These are phyloP conservation scores for Brassica hybrid DNA, from an alignment of 441 rosid species.

Conservation along the genomic window DNA sequence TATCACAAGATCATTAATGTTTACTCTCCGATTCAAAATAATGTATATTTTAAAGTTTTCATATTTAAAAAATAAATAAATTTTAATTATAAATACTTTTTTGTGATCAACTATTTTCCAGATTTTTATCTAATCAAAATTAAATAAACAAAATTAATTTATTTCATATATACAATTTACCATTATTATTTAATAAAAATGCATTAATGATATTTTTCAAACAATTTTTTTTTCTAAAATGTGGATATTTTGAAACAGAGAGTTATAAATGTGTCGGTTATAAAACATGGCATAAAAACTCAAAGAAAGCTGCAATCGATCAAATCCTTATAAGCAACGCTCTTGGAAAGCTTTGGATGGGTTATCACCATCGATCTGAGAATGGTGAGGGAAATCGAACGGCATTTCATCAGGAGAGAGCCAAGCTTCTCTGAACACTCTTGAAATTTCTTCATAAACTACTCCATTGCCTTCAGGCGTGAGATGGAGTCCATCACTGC, in stretches of 20 bases:
- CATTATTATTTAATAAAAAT: no score
- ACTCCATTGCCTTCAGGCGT: conserved; percentile 80
- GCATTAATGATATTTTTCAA: not conserved
- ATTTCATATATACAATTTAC: not conserved
- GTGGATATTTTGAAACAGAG: not conserved
- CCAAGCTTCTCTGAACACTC: conserved; percentile 68
- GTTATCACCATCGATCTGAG: conserved; percentile 62
- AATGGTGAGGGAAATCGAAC: conserved; percentile 79
- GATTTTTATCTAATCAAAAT: not conserved
- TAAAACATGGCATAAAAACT: not conserved
- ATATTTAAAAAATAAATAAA: no score
- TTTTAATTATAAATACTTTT: no score
- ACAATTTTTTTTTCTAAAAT: not conserved
- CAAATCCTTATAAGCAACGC: conserved; percentile 47
- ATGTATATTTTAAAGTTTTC: not conserved
- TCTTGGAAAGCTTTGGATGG: conserved; percentile 74
- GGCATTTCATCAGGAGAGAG: conserved; percentile 80
- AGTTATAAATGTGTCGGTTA: not conserved
- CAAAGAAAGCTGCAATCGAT: not conserved
- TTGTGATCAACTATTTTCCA: not conserved
- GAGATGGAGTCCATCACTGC: conserved; percentile 90
- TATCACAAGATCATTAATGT: not conserved
- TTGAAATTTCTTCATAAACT: conserved; percentile 60
- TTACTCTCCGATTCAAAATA: not conserved
- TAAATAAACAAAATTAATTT: no score